These are phyloP conservation scores for Alnus glutinosa DNA, from an alignment of 306 rosid species.

Conservation along the genomic window DNA sequence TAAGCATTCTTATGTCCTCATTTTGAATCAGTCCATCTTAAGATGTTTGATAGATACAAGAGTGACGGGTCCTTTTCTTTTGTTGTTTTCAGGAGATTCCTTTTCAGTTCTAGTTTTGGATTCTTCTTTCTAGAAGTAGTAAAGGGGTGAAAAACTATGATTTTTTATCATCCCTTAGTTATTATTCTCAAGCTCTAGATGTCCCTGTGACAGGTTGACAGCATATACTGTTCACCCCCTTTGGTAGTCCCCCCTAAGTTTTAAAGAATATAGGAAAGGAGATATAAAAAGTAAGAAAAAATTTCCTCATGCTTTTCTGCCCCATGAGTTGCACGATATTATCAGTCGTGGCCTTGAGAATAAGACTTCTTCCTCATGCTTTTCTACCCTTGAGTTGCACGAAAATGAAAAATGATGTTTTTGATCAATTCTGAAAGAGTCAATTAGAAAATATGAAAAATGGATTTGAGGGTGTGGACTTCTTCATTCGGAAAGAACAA, in stretches of 20 bases:
- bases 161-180: background rate
- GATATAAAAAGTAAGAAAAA: background rate
- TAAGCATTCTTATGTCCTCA: slow-evolving; percentile 5
- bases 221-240: background rate
- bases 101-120: background rate
- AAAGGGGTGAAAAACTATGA: background rate
- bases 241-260: background rate
- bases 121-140: background rate
- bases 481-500: background rate
- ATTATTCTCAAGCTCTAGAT: background rate
- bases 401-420: background rate
- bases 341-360: background rate
- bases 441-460: background rate
- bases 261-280: background rate
- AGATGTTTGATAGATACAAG: background rate
- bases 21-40: background rate
- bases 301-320: background rate
- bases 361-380: background rate
- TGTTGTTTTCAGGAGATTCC: background rate
- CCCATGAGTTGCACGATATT: too few species aligned
- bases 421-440: too few species aligned
- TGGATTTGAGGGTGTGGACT: background rate
- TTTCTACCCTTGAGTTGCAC: background rate
- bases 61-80: background rate
- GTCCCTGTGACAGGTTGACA: background rate